Evolutionary conservation across 2,329 filamentous ascomycete genomes (phyloP).

Genomic region (Beauveria scarabaeidicola): DNA sequence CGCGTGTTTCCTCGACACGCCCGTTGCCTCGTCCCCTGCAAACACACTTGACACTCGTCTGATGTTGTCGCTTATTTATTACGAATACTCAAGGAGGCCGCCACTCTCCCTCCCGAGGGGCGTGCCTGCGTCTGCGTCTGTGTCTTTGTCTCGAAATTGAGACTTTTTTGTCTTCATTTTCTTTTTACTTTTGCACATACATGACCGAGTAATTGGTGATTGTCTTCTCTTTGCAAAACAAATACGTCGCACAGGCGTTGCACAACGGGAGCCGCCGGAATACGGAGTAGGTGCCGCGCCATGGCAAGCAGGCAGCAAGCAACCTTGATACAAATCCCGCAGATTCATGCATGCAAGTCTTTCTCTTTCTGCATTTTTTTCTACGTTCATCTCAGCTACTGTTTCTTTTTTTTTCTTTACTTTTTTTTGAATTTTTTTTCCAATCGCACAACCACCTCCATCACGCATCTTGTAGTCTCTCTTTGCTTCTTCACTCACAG

Average conservation of each 20-base stretch:
- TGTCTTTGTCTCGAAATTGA: neutral
- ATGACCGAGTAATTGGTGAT: too few species aligned
- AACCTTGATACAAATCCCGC: too few species aligned
- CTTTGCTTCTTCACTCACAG: neutral
- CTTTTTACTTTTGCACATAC: neutral
- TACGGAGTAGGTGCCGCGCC: too few species aligned
- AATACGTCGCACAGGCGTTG: neutral
- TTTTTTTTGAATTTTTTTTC: neutral
- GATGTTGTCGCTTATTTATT: neutral
- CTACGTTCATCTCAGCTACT: neutral
- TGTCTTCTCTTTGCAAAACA: neutral
- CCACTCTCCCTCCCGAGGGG: neutral
- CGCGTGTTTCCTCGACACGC: neutral
- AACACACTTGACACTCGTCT: conserved; percentile 4
- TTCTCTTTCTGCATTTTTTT: neutral
- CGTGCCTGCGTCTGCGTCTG: neutral
- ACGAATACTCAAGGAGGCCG: neutral
- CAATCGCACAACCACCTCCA: too few species aligned
- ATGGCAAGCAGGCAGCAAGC: too few species aligned
- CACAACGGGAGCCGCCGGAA: too few species aligned
- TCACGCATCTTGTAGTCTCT: neutral
- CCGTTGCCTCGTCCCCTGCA: neutral
- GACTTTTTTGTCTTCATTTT: neutral
- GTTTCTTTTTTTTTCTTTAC: neutral
- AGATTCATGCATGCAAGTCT: neutral